Base-by-base conservation (phyloP, 169 alveolate species). In the Plasmodium chabaudi region DNA sequence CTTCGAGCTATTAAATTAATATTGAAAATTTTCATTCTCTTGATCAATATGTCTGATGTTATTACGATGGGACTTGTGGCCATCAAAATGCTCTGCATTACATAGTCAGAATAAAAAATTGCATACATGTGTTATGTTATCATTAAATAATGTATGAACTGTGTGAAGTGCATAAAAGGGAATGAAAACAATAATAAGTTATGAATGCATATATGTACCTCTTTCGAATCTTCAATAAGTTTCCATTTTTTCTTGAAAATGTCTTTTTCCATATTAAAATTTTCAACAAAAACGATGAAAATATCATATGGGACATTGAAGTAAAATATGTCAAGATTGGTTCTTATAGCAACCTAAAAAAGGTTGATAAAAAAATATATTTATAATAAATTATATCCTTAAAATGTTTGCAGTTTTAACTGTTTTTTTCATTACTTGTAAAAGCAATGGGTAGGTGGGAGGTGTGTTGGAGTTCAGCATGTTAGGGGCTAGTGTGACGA, bases 331-430 rank as follows among this genome's bases (percentile, higher is more conserved):
- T 88, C 95, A 46, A 93, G 12, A 12, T 87, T 86, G 42, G 92
- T 74, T 77, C 89, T 90, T 57, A 93, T 87, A 6, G 94, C 95
- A n/a, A 88, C 92, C 94, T 91, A 88, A 25, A 39, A 47, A 71
- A 55, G 9, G 46, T 2, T 44, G 3, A 34, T 4, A 34, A 47
- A 23, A 68, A 42, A 21, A 12, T 17, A 74, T 34, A 34, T 34
- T 34, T 34, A 49, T 5, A 65, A 55, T 23, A 19, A 19, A 59
- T 39, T 21, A 13, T 2, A 15, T 51, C n/a, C 59, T 1, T 51
- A 51, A 1, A 51, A 3, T 51, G 21, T 51, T 12, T 15, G 21
- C 0, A 9, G 21, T 57, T 9, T 27, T 23, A 57, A 17, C 12
- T 63, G 9, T 65, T 57, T 65, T 34, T 34, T 59, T 21, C 1